Percentiles rank a stretch among this genome's conserved stretches.
Conservation (phyloP, 352 stramenopile species). For the Globisporangium viniferum region DNA sequence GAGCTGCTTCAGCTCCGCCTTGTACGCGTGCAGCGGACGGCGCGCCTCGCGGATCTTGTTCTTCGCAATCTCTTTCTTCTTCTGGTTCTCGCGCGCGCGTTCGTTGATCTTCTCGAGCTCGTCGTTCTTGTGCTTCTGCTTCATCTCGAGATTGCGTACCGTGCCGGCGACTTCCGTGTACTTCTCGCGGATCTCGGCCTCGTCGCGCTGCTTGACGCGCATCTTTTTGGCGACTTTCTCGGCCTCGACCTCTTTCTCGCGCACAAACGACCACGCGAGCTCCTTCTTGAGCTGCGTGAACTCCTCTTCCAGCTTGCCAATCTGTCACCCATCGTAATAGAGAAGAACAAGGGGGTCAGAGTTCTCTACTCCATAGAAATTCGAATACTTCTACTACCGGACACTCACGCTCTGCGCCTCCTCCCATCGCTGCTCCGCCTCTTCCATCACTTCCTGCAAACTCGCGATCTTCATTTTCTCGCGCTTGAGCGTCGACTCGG, state of each 20-base stretch:
- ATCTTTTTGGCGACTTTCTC: slow-evolving; percentile 56
- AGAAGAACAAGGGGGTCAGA: neutral
- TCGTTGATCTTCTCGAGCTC: slow-evolving; percentile 51
- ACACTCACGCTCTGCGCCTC: slow-evolving; percentile 63
- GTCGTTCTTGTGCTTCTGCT: slow-evolving; percentile 68
- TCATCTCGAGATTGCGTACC: slow-evolving; percentile 46
- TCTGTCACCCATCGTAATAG: slow-evolving; percentile 26
- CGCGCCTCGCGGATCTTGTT: slow-evolving; percentile 60
- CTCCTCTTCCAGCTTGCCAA: slow-evolving; percentile 69
- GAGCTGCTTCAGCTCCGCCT: slow-evolving; percentile 64
- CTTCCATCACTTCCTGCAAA: slow-evolving; percentile 55
- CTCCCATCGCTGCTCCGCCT: slow-evolving; percentile 68
- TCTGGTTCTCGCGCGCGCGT: slow-evolving; percentile 36
- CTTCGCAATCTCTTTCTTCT: slow-evolving; percentile 50
- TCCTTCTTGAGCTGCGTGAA: slow-evolving; percentile 75
- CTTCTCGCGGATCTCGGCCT: slow-evolving; percentile 31
- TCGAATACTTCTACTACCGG: too few species aligned
- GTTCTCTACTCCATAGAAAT: neutral
- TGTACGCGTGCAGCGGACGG: slow-evolving; percentile 59
- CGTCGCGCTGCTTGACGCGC: slow-evolving; percentile 46
- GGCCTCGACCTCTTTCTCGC: slow-evolving; percentile 54
- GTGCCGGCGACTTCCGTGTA: slow-evolving; percentile 44
- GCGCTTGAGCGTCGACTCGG: slow-evolving; percentile 61
- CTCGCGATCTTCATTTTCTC: slow-evolving; percentile 60
- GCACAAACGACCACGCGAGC: slow-evolving; percentile 81